A percentile compares a stretch with the other conserved stretches of the same genome.
Conservation (phyloP, 1,284 basidiomycete species). For the Schizopora paradoxa region DNA sequence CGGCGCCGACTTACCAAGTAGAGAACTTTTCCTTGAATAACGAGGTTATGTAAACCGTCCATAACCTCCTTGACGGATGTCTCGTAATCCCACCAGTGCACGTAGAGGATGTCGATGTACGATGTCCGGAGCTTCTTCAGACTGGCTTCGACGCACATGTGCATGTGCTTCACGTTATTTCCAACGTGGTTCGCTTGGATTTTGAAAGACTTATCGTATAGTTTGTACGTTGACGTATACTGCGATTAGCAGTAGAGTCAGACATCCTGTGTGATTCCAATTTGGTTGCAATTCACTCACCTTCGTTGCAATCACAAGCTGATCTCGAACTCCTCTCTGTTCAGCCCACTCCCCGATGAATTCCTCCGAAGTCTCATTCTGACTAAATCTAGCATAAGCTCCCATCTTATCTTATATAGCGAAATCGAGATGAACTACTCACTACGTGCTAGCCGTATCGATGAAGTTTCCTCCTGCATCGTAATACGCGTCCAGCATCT, state of each 20-base stretch:
- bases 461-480: slow-evolving; percentile 45
- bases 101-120: slow-evolving; percentile 49
- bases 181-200: slow-evolving; percentile 30
- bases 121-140: slow-evolving; percentile 51
- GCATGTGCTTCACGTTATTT: slow-evolving; percentile 32
- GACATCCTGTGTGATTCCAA: slow-evolving; percentile 6
- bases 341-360: slow-evolving; percentile 57
- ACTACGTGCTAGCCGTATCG: slow-evolving; percentile 48
- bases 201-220: slow-evolving; percentile 17
- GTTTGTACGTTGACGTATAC: slow-evolving; percentile 31
- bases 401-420: not conserved
- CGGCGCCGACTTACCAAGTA: slow-evolving; percentile 22
- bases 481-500: slow-evolving; percentile 36
- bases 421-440: slow-evolving; percentile 16
- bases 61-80: slow-evolving; percentile 54
- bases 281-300: slow-evolving; percentile 22
- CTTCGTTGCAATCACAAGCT: slow-evolving; percentile 52
- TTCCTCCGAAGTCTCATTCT: slow-evolving; percentile 44
- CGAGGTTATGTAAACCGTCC: slow-evolving; percentile 38
- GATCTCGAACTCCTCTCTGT: slow-evolving; percentile 43
- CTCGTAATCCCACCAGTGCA: slow-evolving; percentile 51
- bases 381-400: slow-evolving; percentile 32
- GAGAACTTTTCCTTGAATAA: slow-evolving; percentile 28
- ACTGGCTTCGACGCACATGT: slow-evolving; percentile 29
- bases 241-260: slow-evolving; percentile 15